Base-by-base conservation (phyloP, 257 asterid genomes). In the Ehretia macrophylla region DNA sequence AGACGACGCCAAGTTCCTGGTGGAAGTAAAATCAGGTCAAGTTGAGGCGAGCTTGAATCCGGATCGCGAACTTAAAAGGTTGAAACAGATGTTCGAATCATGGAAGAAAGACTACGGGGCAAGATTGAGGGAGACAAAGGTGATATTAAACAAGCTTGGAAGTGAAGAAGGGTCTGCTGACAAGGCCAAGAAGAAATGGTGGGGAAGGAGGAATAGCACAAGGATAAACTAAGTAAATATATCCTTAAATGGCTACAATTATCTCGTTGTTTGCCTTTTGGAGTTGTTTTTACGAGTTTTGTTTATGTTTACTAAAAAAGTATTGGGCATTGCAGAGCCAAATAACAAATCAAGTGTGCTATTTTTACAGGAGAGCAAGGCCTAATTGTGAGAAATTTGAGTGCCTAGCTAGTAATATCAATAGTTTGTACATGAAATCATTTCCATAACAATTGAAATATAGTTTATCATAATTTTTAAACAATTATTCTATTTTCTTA, bases 81-180 rank as follows among this genome's bases (percentile, higher is more conserved):
- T 93, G 77, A 93, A 87, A 75, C 87, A 85, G 59, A 82, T 86
- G 95, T 93, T 93, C 18, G 99, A 93, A 62, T 77, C 86, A 17
- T 93, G 99, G 99, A 93, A 89, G 83, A 89, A 88, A 58, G 99
- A 93, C 64, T 93, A 86, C 8, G 94, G 94, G 17, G 60, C 88
- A 11, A 77, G 99, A 60, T 62, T 92, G 71, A 83, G 95, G 77
- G 99, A 92, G 62, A 92, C 97, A 5, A 89, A 93, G 81, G 88
- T 83, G 67, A 79, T 93, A 51, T 79, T 93, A 38, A 71, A 85
- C 71, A 89, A 89, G 82, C 87, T 93, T 16, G 94, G 91, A 19
- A 77, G 58, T 19, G 94, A 86, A 58, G 90, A 81, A 19, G 82
- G 84, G n/a, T 65, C 82, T 0, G 85, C 79, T 5, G 94, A 80